phyloP scores from a whole-genome alignment of 495 filamentous ascomycete species.

The Stereocaulon alpinum region DNA sequence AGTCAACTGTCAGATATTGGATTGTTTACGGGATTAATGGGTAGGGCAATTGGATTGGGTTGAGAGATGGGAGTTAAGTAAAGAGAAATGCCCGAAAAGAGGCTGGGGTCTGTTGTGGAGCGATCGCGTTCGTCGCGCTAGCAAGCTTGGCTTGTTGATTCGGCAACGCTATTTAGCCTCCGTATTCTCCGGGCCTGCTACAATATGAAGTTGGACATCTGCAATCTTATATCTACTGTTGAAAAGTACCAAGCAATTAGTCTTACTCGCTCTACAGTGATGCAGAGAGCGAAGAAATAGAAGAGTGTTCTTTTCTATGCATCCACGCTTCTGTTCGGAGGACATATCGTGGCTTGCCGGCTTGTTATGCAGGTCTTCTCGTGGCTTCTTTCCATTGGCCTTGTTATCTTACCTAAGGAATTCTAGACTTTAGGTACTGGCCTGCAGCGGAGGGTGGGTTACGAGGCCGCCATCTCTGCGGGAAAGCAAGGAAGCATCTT shows the following conservation, averaged over 20 bases:
- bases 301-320: too few relatives aligned
- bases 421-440: conserved; percentile 1
- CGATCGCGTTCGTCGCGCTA: conserved; percentile 1
- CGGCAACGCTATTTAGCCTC: too few relatives aligned
- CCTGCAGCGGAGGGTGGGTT: not conserved
- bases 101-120: not conserved
- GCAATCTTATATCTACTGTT: too few relatives aligned
- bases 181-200: too few relatives aligned
- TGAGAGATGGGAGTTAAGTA: conserved; percentile 8
- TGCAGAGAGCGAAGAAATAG: too few relatives aligned
- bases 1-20: not conserved
- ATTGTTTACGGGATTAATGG: not conserved
- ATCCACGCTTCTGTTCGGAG: not conserved
- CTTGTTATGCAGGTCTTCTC: conserved; percentile 5
- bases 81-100: conserved; percentile 6
- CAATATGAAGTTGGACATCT: too few relatives aligned
- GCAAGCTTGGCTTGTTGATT: not conserved
- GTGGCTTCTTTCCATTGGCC: conserved; percentile 14
- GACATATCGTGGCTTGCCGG: not conserved
- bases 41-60: conserved; percentile 6
- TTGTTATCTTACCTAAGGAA: not conserved
- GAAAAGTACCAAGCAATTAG: too few relatives aligned
- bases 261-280: too few relatives aligned
- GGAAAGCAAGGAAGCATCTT: not conserved
- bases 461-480: not conserved